Evolutionary conservation across 2,329 filamentous ascomycete genomes (phyloP).

Genomic region (Talaromyces sp.): DNA sequence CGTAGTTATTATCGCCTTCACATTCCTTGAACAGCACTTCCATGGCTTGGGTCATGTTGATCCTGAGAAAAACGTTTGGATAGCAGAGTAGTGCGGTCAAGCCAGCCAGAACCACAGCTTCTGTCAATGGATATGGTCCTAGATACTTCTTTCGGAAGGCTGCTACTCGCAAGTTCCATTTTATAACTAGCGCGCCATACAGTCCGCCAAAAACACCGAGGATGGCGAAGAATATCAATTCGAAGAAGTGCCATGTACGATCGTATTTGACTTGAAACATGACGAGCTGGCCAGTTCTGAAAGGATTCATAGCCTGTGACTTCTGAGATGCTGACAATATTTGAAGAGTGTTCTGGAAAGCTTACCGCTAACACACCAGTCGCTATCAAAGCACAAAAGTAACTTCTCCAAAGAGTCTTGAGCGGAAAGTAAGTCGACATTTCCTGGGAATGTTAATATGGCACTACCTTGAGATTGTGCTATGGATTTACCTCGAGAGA

Average conservation of each 20-base stretch:
- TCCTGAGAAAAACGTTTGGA: slow-evolving; percentile 88
- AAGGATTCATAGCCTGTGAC: slow-evolving; percentile 82
- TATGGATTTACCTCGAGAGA: slow-evolving; percentile 65
- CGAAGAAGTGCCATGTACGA: slow-evolving; percentile 96
- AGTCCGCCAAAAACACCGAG: slow-evolving; percentile 90
- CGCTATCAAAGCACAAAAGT: slow-evolving; percentile 93
- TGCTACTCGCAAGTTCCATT: slow-evolving; percentile 90
- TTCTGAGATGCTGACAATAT: background rate
- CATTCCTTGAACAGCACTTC: slow-evolving; percentile 95
- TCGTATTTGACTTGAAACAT: slow-evolving; percentile 99
- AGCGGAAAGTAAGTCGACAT: slow-evolving; percentile 96
- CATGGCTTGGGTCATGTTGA: slow-evolving; percentile 99
- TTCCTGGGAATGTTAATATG: slow-evolving; percentile 50
- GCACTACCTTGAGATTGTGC: background rate
- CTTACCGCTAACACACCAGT: slow-evolving; percentile 77
- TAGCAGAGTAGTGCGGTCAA: slow-evolving; percentile 91
- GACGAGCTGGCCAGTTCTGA: slow-evolving; percentile 92
- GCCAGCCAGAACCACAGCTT: slow-evolving; percentile 77
- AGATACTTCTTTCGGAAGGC: slow-evolving; percentile 93
- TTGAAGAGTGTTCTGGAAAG: background rate
- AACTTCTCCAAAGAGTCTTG: slow-evolving; percentile 96
- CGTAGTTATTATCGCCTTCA: slow-evolving; percentile 80
- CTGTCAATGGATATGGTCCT: slow-evolving; percentile 74
- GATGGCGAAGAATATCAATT: slow-evolving; percentile 85
- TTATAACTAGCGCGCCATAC: slow-evolving; percentile 95